Evolutionary conservation across 2,329 filamentous ascomycete species (phyloP).

Genomic region (Paecilomyces sp.): DNA sequence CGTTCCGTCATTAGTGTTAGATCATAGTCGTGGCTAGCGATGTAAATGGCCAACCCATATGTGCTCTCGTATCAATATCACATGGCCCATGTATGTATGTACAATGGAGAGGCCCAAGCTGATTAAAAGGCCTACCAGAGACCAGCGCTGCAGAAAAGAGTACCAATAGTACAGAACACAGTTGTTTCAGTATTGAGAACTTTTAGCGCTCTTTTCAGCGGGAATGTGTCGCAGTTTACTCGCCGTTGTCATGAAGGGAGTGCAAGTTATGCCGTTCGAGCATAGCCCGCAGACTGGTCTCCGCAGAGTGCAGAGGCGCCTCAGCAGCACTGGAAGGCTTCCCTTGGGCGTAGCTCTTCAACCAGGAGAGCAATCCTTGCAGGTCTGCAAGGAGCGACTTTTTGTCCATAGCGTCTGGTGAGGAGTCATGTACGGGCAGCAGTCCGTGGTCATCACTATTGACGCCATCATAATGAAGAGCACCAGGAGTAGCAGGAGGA

Average conservation of each 20-base stretch:
- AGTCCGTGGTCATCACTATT: background rate
- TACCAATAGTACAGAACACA: background rate
- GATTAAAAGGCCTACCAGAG: background rate
- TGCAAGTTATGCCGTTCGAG: constrained; percentile 18
- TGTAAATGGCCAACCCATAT: background rate
- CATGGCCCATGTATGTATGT: no score
- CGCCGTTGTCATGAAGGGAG: constrained; percentile 1
- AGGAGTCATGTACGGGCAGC: background rate
- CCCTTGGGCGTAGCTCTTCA: constrained; percentile 13
- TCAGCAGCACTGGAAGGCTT: constrained; percentile 4
- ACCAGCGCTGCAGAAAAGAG: background rate
- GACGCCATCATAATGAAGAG: background rate
- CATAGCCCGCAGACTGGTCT: constrained; percentile 28
- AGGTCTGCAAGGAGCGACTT: constrained; percentile 19
- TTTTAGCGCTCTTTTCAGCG: background rate
- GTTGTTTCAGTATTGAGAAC: background rate
- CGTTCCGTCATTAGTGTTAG: background rate
- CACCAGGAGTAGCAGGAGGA: constrained; percentile 7
- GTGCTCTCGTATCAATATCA: background rate
- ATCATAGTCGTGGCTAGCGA: background rate
- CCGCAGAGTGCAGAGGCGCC: constrained; percentile 24
- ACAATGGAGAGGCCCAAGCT: background rate
- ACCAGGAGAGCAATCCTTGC: constrained; percentile 28
- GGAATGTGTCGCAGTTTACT: constrained; percentile 2
- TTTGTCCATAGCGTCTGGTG: constrained; percentile 2